Evolutionary conservation across 495 filamentous ascomycete genomes (phyloP), one percentile per base, ranked within the genome.

Genomic region (Talaromyces ruber): DNA sequence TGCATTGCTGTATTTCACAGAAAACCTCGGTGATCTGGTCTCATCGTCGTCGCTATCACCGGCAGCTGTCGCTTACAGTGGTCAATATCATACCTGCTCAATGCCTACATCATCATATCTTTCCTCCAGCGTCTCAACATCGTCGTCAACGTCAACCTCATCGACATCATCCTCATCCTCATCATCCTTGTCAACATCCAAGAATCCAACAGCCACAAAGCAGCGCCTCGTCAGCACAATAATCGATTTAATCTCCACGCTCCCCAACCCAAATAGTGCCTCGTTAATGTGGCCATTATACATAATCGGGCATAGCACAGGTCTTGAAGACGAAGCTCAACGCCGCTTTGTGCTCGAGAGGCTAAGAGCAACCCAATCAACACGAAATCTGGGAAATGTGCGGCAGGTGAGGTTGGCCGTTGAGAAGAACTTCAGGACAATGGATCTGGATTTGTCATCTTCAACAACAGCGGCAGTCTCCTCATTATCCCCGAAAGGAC

Each of bases 231-330:
- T 66, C 39, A 25, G 14, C 2, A 22, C 59, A 6, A 66, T 68
- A 12, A 66, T 68, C 30, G 22, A 47, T 0, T 16, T 60, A 2
- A 66, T 66, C 1, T 63, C 62, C 6, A 34, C 30, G 0, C 60
- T 68, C 6, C 62, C 66, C 1, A 52, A 51, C 43, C 25, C 59
- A 0, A 59, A 63, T 25, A 59, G 26, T 1, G 59, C 66, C 2
- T 64, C 62, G 2, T 11, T 65, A 4, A 52, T 68, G 18, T 68
- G 66, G 66, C 66, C 66, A 11, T 58, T 68, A 0, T 66, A 60
- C 51, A 43, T 68, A 4, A 32, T 68, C 4, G 64, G 66, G 1
- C 50, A 68, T 50, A 51, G 39, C 24, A 50, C 32, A 3, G 64
- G 54, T 6, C 28, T 64, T 11, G 64, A 66, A 29, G 47, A 64